Evolutionary conservation across 2,329 filamentous ascomycete genomes (phyloP).

Genomic region (Cytospora chrysosperma): DNA sequence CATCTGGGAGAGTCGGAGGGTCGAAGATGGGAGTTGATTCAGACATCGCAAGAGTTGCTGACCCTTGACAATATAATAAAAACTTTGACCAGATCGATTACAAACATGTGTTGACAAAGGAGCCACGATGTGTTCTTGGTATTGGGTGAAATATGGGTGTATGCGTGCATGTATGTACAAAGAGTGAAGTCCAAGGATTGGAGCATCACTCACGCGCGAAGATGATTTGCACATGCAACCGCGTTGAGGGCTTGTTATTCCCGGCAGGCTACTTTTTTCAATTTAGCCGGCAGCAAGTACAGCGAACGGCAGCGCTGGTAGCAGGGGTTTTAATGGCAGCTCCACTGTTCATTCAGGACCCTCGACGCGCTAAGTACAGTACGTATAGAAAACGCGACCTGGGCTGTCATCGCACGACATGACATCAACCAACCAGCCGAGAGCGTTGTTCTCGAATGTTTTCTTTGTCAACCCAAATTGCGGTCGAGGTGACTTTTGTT

Average conservation of each 20-base stretch:
- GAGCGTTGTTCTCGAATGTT: not conserved
- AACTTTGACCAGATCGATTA: not conserved
- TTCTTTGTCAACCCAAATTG: slow-evolving; percentile 11
- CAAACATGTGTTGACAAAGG: too few species aligned
- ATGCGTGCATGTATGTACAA: not conserved
- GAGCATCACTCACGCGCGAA: not conserved
- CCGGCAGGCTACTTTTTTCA: not conserved
- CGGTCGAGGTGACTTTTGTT: not conserved
- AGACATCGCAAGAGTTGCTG: not conserved
- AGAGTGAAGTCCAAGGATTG: not conserved
- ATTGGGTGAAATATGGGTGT: not conserved
- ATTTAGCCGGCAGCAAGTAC: not conserved
- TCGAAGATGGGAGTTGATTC: slow-evolving; percentile 12
- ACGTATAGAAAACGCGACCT: not conserved
- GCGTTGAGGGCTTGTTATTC: not conserved
- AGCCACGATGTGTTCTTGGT: not conserved
- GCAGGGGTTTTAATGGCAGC: slow-evolving; percentile 13
- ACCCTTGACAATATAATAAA: not conserved
- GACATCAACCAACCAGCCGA: slow-evolving; percentile 9
- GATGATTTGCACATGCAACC: not conserved
- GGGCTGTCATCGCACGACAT: not conserved
- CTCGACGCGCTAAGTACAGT: slow-evolving; percentile 4
- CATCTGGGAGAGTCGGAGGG: slow-evolving; percentile 2
- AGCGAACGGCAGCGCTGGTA: too few species aligned
- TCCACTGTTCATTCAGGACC: not conserved